A percentile compares a stretch with the other conserved stretches of the same genome.
Evolutionary conservation across 345 rosid species (phyloP).

Genomic region (Hibiscus syriacus): DNA sequence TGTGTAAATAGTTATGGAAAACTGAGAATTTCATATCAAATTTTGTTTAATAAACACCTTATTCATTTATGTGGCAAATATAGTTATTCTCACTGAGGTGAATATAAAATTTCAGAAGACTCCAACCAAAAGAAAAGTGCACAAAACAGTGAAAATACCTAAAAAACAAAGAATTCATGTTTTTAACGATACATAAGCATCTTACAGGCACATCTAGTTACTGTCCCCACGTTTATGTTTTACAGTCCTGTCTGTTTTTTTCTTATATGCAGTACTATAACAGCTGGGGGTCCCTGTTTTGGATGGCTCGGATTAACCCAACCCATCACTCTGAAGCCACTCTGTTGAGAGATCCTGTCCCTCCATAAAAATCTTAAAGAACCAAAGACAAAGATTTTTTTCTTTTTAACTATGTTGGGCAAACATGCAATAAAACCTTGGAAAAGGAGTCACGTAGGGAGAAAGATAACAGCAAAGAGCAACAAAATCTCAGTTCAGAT

Average conservation of each 20-base stretch:
- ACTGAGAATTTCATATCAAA: not conserved
- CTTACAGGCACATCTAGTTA: too few species aligned
- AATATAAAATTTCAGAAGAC: too few species aligned
- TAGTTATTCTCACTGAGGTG: not conserved
- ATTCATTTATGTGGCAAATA: too few species aligned
- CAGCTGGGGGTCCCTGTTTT: constrained; percentile 29
- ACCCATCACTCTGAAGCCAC: not conserved
- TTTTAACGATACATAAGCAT: not conserved
- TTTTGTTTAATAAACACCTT: too few species aligned
- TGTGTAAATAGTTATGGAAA: constrained; percentile 3
- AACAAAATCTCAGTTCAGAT: constrained; percentile 59
- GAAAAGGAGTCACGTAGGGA: not conserved
- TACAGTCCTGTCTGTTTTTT: not conserved
- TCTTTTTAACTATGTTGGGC: constrained; percentile 20
- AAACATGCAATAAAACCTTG: constrained; percentile 16
- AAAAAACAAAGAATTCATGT: not conserved
- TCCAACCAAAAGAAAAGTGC: too few species aligned
- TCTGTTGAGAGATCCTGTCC: constrained; percentile 23
- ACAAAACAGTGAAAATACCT: not conserved
- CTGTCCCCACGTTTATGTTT: too few species aligned
- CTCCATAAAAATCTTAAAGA: constrained; percentile 13
- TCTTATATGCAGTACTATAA: not conserved
- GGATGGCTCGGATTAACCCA: constrained; percentile 36
- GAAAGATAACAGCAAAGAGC: constrained; percentile 15
- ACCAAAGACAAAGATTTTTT: constrained; percentile 7